Base-by-base conservation (phyloP, 2,329 filamentous ascomycete species). In the Cladosporium austrohemisphaericum region DNA sequence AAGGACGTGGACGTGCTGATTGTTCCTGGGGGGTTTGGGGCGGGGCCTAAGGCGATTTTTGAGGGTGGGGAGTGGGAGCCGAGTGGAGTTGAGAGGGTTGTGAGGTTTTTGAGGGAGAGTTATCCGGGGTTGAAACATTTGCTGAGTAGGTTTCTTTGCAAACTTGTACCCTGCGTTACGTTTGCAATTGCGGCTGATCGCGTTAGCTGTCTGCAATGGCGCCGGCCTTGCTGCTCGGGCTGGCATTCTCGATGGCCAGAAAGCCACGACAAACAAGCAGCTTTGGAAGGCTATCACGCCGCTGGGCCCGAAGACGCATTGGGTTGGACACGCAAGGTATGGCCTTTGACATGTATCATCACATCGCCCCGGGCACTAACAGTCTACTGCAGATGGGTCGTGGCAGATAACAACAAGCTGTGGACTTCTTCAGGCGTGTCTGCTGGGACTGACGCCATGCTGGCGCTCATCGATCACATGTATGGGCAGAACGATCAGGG, bases 201-300 rank as follows among this genome's bases (percentile, higher is more conserved):
- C 84, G 9, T 69, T 87, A 36, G 84, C 82, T 0, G 74, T 88
- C 3, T 88, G 85, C 64, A 88, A 81, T 1, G 84, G 84, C 0
- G 72, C 79, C 5, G 76, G 75, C 2, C 65, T 85, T 3, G 72
- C 79, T 0, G 84, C 83, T 0, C 67, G 71, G 35, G 71, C 81
- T 0, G 84, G 84, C 0, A 65, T 85, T 1, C 63, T 88, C 19
- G 75, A 86, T 52, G 78, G 79, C 1, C 71, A 68, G 52, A 67
- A 72, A n/a, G 85, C 83, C 3, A 88, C 85, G 2, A 84, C 80
- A 10, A 88, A 87, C 61, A 88, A 87, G 65, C 64, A 65, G 10
- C 71, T 73, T 0, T 86, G 77, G 71, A 63, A 66, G 5, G 64
- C 65, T 53, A 75, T 79, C 5, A 76, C 67, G 2, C 60, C 68